Evolutionary conservation across 106 monocot genomes (phyloP).

Genomic region (Dioscorea alata): DNA sequence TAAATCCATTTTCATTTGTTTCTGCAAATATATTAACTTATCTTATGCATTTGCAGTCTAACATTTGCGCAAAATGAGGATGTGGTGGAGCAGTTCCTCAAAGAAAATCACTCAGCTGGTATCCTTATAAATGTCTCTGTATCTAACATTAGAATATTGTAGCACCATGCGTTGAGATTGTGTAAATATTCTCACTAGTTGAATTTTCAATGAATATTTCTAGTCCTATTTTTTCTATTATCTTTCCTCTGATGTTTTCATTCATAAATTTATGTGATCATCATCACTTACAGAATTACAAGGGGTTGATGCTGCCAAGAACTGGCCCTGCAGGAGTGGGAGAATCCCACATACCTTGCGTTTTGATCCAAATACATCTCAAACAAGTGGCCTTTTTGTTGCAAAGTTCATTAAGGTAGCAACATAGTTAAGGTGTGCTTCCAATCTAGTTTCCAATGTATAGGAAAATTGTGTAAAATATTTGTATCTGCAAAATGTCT

Average conservation of each 20-base stretch:
- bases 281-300: conserved; percentile 37
- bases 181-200: not conserved
- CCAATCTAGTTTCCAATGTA: too few species aligned
- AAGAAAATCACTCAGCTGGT: conserved; percentile 75
- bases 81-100: conserved; percentile 71
- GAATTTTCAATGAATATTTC: not conserved
- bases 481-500: too few species aligned
- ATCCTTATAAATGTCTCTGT: conserved; percentile 12
- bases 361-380: conserved; percentile 80
- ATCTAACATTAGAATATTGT: conserved; percentile 1
- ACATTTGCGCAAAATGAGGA: conserved; percentile 88
- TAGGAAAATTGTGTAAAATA: too few species aligned
- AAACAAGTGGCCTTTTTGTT: conserved; percentile 90
- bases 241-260: not conserved
- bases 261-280: not conserved
- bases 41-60: conserved; percentile 43
- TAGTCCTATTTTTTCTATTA: not conserved
- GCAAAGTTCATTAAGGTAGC: conserved; percentile 61
- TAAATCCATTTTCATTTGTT: not conserved
- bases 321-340: conserved; percentile 79
- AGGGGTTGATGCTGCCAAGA: conserved; percentile 43
- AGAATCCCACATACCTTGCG: conserved; percentile 62
- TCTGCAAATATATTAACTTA: conserved; percentile 4
- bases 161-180: not conserved
- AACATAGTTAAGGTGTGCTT: conserved; percentile 10